Conservation (phyloP, 2,329 filamentous ascomycete genomes). For the Aureobasidium sp. region DNA sequence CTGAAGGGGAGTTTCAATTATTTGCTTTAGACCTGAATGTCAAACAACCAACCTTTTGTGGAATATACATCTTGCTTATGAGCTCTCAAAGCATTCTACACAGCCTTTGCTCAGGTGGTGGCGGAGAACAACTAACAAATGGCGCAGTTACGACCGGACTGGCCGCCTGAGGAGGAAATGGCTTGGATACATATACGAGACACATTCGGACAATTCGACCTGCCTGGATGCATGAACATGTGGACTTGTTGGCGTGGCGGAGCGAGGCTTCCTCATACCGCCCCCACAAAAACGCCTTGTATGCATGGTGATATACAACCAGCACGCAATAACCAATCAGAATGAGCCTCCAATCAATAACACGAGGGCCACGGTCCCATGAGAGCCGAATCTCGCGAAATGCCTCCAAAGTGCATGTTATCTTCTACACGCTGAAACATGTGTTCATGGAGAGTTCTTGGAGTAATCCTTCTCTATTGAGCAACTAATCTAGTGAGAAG, state of each 20-base stretch:
- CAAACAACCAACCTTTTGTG: neutral
- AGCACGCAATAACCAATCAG: neutral
- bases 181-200: neutral
- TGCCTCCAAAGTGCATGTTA: neutral
- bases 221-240: neutral
- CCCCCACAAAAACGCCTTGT: neutral
- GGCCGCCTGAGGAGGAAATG: neutral
- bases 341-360: neutral
- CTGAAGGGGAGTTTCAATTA: neutral
- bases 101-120: neutral
- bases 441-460: neutral
- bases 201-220: neutral
- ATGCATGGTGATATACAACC: neutral
- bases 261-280: neutral
- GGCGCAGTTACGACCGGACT: neutral
- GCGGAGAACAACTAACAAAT: neutral
- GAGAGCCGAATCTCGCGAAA: neutral
- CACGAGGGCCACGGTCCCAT: neutral
- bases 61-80: constrained; percentile 6
- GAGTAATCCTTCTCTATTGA: too few species aligned
- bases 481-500: neutral
- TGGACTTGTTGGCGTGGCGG: neutral
- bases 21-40: neutral
- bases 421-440: too few species aligned
- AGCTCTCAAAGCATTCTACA: neutral